Evolutionary conservation across 345 rosid genomes (phyloP).

Genomic region (Angophora floribunda): DNA sequence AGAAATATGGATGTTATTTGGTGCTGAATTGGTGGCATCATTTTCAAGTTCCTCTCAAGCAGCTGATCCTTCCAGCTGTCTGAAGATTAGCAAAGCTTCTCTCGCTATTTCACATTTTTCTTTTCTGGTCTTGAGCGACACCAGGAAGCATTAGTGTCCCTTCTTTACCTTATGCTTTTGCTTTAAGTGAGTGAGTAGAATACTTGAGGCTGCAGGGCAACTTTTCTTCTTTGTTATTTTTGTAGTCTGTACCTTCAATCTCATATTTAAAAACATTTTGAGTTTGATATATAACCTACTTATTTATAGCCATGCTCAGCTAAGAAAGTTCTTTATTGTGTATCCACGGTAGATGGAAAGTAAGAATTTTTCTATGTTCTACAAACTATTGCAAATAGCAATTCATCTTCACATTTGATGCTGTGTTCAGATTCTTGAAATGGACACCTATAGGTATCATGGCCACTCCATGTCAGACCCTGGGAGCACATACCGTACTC

Average conservation of each 20-base stretch:
- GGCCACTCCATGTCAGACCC: conserved; percentile 99
- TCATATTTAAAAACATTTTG: not conserved
- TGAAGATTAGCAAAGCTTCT: not conserved
- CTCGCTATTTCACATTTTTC: not conserved
- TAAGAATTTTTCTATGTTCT: not conserved
- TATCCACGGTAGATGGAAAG: not conserved
- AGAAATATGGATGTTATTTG: not conserved
- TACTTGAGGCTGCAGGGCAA: not conserved
- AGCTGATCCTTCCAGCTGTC: not conserved
- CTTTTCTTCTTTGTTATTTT: not conserved
- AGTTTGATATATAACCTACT: not conserved
- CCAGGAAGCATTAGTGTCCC: not conserved
- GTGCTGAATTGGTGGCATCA: not conserved
- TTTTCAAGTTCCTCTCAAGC: not conserved
- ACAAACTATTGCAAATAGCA: not conserved
- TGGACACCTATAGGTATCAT: conserved; percentile 98
- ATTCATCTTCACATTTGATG: not conserved
- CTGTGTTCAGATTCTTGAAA: conserved; percentile 78
- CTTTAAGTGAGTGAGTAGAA: not conserved
- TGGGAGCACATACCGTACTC: conserved; percentile 98
- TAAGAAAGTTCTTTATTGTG: not conserved
- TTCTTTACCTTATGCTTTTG: not conserved
- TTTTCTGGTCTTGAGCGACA: not conserved
- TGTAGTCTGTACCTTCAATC: not conserved
- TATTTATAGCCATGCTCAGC: not conserved